A percentile compares a stretch with the other conserved stretches of the same genome.
Evolutionary conservation across 2,329 filamentous ascomycete genomes (phyloP).

Genomic region (Didymosphaeria variabile): DNA sequence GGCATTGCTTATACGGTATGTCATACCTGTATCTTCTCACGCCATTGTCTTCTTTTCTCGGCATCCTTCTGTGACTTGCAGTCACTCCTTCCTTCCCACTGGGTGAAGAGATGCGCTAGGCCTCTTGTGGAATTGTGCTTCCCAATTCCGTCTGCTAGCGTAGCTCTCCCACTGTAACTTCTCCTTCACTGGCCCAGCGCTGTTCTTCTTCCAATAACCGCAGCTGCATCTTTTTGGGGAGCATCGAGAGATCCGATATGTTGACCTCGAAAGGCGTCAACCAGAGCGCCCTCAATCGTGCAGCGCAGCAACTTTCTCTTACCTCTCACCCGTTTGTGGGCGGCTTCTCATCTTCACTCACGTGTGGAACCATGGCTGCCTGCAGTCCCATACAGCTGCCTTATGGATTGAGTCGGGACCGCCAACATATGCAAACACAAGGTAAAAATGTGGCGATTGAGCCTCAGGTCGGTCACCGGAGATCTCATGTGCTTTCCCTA

Average conservation of each 20-base stretch:
- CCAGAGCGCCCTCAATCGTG: neutral
- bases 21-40: too few species aligned
- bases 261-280: neutral
- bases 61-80: neutral
- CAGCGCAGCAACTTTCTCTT: neutral
- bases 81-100: neutral
- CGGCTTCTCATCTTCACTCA: neutral
- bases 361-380: neutral
- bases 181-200: too few species aligned
- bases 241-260: neutral
- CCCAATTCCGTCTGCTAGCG: neutral
- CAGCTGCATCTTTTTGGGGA: slow-evolving; percentile 13
- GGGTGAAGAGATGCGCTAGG: neutral
- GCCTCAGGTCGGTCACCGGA: neutral
- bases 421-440: neutral
- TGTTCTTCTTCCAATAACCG: neutral
- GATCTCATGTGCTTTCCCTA: neutral
- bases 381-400: neutral
- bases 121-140: neutral
- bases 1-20: too few species aligned
- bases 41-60: neutral
- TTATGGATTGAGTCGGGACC: neutral
- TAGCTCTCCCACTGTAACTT: too few species aligned
- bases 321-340: neutral
- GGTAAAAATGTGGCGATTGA: neutral